Conservation (phyloP, 1,284 basidiomycete genomes). For the Pisolithus thermaeus region DNA sequence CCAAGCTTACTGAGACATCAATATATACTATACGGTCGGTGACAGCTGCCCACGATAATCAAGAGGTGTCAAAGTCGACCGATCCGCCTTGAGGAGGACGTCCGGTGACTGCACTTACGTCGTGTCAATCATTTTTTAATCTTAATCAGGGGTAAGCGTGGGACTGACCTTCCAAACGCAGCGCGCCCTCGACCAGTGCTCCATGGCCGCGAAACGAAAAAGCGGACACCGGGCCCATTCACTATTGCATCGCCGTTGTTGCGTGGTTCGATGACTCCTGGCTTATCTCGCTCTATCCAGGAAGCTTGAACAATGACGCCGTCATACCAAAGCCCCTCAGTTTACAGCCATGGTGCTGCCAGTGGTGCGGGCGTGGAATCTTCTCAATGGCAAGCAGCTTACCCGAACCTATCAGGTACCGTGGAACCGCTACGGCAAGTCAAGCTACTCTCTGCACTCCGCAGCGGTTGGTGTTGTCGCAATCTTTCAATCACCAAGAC, state of each 20-base stretch:
- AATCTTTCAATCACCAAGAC: not conserved
- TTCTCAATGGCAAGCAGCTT: slow-evolving; percentile 6
- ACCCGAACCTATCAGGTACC: slow-evolving; percentile 9
- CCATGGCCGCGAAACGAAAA: not conserved
- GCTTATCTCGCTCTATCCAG: not conserved
- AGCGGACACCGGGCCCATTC: too few relatives aligned
- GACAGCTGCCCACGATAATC: too few relatives aligned
- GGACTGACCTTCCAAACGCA: not conserved
- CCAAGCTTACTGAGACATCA: too few relatives aligned
- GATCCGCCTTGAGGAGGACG: too few relatives aligned
- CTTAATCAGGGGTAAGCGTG: not conserved
- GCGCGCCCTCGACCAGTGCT: not conserved
- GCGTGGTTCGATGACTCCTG: too few relatives aligned
- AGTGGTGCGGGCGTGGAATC: slow-evolving; percentile 10
- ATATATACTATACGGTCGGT: too few relatives aligned
- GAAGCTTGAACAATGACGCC: slow-evolving; percentile 14
- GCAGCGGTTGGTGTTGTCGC: slow-evolving; percentile 40
- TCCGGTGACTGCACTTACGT: too few relatives aligned
- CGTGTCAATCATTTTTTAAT: too few relatives aligned
- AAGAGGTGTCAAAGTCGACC: too few relatives aligned
- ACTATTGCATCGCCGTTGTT: too few relatives aligned
- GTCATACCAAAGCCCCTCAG: slow-evolving; percentile 10
- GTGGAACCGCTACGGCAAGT: slow-evolving; percentile 65
- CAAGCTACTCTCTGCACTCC: slow-evolving; percentile 71
- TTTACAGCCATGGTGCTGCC: slow-evolving; percentile 13